These are phyloP conservation scores for Sedum album DNA, from an alignment of 164 flowering plant species.

Conservation along the genomic window DNA sequence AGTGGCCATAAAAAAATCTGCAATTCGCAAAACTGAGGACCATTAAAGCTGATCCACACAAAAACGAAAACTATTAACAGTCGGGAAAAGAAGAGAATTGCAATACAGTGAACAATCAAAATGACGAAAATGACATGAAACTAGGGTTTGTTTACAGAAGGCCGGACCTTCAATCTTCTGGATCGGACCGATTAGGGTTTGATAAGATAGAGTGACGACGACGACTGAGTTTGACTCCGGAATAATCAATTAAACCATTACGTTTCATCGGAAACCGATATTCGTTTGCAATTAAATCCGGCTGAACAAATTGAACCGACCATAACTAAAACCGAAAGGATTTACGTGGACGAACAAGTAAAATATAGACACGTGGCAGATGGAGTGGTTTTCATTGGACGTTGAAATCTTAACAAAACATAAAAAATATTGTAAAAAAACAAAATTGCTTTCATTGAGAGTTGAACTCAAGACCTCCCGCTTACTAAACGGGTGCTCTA, in stretches of 20 bases:
- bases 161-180: neutral
- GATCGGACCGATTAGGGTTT: constrained; percentile 5
- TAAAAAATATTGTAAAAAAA: no score
- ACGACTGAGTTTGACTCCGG: neutral
- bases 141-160: neutral
- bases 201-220: neutral
- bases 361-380: neutral
- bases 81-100: neutral
- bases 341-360: neutral
- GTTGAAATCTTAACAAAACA: no score
- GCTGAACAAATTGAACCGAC: neutral
- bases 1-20: constrained; percentile 12
- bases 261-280: neutral
- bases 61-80: neutral
- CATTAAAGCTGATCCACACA: neutral
- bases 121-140: neutral
- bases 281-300: neutral
- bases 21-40: constrained; percentile 5
- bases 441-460: constrained; percentile 74
- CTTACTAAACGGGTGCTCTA: constrained; percentile 99
- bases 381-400: no score
- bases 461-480: constrained; percentile 99
- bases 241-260: neutral
- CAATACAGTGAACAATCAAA: neutral
- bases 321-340: neutral